phyloP scores from a whole-genome alignment of 73 alveolate species.

The Stentor roeselii region DNA sequence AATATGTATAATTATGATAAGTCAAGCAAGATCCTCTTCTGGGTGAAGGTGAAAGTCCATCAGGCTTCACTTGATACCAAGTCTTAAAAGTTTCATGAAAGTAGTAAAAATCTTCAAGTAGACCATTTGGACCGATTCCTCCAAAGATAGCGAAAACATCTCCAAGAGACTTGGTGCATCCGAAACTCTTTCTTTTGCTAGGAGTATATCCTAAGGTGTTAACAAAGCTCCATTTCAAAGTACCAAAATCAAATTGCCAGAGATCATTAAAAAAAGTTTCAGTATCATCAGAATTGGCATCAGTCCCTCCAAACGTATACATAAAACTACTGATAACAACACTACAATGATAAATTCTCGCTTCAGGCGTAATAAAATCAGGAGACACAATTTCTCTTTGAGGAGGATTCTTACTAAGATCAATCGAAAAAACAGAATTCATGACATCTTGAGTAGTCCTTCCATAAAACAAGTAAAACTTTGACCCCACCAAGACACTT shows the following conservation, averaged over 20 bases:
- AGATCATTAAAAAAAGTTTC: neutral
- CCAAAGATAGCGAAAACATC: neutral
- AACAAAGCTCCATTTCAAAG: neutral
- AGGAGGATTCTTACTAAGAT: neutral
- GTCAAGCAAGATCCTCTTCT: neutral
- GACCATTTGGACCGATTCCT: neutral
- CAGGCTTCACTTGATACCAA: neutral
- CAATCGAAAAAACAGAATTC: neutral
- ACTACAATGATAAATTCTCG: neutral
- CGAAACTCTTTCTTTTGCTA: neutral
- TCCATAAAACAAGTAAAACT: neutral
- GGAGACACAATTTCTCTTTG: neutral
- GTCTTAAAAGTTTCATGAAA: neutral
- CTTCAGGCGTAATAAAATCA: neutral
- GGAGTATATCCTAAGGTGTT: neutral
- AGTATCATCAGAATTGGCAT: no score
- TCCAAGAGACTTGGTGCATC: neutral
- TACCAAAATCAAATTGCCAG: neutral
- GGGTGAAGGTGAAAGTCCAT: neutral
- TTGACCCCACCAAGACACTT: neutral
- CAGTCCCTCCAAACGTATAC: neutral
- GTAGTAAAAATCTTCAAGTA: neutral
- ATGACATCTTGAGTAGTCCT: neutral
- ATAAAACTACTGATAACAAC: neutral
- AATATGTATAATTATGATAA: no score